phyloP scores from a whole-genome alignment of 495 filamentous ascomycete species.

The Aspergillus steynii region DNA sequence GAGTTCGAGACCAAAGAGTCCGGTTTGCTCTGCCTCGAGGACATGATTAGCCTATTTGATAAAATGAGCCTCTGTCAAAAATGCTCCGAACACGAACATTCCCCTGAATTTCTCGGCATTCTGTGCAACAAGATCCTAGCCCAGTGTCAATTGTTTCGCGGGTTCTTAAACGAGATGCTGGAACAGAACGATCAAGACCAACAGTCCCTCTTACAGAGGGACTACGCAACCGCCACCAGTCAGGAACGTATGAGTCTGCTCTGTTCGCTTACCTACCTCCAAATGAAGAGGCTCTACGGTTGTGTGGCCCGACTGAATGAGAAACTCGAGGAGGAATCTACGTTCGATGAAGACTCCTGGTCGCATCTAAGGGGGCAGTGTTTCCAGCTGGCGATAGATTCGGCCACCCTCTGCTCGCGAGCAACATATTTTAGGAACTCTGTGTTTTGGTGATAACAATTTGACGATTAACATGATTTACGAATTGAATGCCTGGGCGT shows the following conservation, averaged over 20 bases:
- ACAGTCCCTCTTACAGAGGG: not conserved
- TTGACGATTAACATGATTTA: not conserved
- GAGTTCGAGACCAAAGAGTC: slow-evolving; percentile 2
- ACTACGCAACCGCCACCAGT: not conserved
- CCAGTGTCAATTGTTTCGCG: slow-evolving; percentile 4
- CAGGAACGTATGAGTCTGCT: not conserved
- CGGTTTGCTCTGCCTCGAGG: not conserved
- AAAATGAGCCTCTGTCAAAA: slow-evolving; percentile 9
- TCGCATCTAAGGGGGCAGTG: not conserved
- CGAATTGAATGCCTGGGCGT: not conserved
- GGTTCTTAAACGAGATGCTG: not conserved
- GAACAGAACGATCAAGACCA: not conserved
- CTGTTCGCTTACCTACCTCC: not conserved
- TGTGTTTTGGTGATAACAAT: not conserved
- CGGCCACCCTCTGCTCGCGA: not conserved
- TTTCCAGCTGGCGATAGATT: slow-evolving; percentile 1
- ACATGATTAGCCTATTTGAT: slow-evolving; percentile 5
- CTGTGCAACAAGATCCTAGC: slow-evolving; percentile 6
- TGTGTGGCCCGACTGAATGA: slow-evolving; percentile 1
- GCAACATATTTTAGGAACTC: not conserved
- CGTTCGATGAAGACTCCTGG: slow-evolving; percentile 8
- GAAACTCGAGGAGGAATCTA: not conserved
- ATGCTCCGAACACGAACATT: not conserved
- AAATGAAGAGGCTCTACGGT: slow-evolving; percentile 1
- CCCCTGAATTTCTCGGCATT: not conserved